A percentile compares a stretch with the other conserved stretches of the same genome.
Evolutionary conservation across 345 rosid species (phyloP).

Genomic region (Salix exigua): DNA sequence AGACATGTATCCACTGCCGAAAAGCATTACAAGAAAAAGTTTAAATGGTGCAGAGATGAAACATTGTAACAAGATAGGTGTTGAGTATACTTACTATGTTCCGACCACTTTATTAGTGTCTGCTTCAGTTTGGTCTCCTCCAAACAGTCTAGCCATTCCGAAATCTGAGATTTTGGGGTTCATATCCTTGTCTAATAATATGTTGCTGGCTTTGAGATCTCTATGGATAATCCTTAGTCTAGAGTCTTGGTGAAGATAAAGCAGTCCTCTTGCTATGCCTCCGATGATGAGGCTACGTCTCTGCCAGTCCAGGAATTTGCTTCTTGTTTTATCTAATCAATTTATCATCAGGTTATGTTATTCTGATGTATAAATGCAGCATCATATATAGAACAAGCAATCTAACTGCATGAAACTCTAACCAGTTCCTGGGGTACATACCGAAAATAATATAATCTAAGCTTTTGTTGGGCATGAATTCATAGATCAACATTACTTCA

Average conservation of each 20-base stretch:
- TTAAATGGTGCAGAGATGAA: neutral
- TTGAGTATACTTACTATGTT: neutral
- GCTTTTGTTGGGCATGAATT: slow-evolving; percentile 34
- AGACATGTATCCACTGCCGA: slow-evolving; percentile 10
- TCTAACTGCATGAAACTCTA: neutral
- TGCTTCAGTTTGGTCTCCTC: neutral
- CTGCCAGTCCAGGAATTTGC: slow-evolving; percentile 30
- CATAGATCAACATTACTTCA: slow-evolving; percentile 28
- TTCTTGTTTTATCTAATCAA: slow-evolving; percentile 21
- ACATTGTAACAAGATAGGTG: neutral
- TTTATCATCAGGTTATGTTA: neutral
- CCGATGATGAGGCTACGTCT: slow-evolving; percentile 32
- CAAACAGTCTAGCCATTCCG: neutral
- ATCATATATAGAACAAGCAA: neutral
- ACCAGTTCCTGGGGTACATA: neutral
- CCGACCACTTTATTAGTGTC: slow-evolving; percentile 5
- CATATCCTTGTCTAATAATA: slow-evolving; percentile 8
- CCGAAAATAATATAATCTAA: slow-evolving; percentile 37
- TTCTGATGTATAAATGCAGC: neutral
- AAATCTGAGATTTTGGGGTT: slow-evolving; percentile 7
- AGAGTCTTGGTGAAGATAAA: slow-evolving; percentile 40
- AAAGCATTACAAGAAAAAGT: neutral
- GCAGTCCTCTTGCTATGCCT: slow-evolving; percentile 39
- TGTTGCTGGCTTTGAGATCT: slow-evolving; percentile 22
- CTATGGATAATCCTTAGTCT: slow-evolving; percentile 17